Evolutionary conservation across 352 stramenopile species (phyloP).

Genomic region (Pythium guiyangense): DNA sequence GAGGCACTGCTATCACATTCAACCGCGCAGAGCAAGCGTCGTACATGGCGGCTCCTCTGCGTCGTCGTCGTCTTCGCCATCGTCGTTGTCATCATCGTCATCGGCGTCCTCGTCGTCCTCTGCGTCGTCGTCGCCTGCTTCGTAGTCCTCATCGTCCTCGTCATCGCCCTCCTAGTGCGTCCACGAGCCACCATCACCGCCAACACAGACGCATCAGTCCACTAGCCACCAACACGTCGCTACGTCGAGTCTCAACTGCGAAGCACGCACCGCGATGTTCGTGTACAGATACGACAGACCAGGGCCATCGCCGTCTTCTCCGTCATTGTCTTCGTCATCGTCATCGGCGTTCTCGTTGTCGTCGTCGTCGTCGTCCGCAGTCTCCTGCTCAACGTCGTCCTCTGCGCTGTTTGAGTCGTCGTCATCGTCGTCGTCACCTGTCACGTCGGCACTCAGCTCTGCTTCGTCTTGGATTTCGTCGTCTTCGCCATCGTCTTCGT

Average conservation of each 20-base stretch:
- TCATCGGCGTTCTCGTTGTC: conserved; percentile 15
- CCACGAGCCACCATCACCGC: not conserved
- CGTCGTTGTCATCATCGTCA: conserved; percentile 19
- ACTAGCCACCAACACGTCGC: not conserved
- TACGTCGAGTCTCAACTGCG: not conserved
- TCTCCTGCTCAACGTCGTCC: conserved; percentile 19
- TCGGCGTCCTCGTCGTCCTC: conserved; percentile 26
- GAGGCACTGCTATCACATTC: not conserved
- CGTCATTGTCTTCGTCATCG: not conserved
- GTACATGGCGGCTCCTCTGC: conserved; percentile 49
- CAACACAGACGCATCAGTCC: not conserved
- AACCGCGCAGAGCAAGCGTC: conserved; percentile 1
- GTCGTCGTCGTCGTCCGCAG: conserved; percentile 26
- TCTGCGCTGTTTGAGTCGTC: conserved; percentile 19
- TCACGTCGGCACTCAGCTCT: conserved; percentile 20
- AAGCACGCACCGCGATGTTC: conserved; percentile 41
- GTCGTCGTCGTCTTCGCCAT: conserved; percentile 16
- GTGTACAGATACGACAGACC: conserved; percentile 64
- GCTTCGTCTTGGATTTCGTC: conserved; percentile 10
- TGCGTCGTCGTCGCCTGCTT: conserved; percentile 29
- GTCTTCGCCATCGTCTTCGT: too few relatives aligned
- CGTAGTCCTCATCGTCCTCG: conserved; percentile 42
- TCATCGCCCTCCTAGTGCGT: conserved; percentile 11
- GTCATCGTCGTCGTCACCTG: conserved; percentile 35
- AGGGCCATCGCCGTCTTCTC: conserved; percentile 14